phyloP scores from a whole-genome alignment of 352 stramenopile genomes.

The Phytophthora sp. region DNA sequence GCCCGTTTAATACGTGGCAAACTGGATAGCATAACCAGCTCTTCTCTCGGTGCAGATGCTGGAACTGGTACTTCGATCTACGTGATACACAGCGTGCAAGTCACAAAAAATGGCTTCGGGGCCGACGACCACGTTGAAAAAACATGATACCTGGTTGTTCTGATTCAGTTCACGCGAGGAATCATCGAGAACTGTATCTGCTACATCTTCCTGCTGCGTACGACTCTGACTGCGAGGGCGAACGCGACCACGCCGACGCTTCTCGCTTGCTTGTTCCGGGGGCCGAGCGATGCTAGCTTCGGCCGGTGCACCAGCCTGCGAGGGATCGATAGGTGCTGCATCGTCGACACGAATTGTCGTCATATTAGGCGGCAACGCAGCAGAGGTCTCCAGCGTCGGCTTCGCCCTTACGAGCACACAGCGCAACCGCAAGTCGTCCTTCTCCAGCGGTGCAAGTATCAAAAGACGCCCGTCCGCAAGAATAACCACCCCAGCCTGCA shows the following conservation, averaged over 20 bases:
- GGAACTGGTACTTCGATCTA: slow-evolving; percentile 8
- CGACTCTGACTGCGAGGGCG: slow-evolving; percentile 14
- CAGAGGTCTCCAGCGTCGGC: slow-evolving; percentile 13
- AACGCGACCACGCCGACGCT: slow-evolving; percentile 16
- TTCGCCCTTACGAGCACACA: slow-evolving; percentile 64
- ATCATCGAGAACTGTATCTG: not conserved
- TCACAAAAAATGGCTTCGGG: slow-evolving; percentile 9
- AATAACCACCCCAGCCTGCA: slow-evolving; percentile 63
- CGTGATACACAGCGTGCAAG: not conserved
- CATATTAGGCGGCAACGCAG: slow-evolving; percentile 25
- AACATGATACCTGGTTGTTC: slow-evolving; percentile 25
- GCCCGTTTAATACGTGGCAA: slow-evolving; percentile 36
- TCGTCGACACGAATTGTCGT: slow-evolving; percentile 38
- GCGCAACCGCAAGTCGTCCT: slow-evolving; percentile 46
- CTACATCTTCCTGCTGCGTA: slow-evolving; percentile 15
- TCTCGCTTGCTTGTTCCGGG: slow-evolving; percentile 9
- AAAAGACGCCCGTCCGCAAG: slow-evolving; percentile 52
- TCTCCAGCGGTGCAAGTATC: slow-evolving; percentile 56
- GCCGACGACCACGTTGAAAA: not conserved
- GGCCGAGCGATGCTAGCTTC: slow-evolving; percentile 9
- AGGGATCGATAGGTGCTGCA: slow-evolving; percentile 15
- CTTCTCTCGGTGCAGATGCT: slow-evolving; percentile 4
- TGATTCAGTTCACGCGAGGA: slow-evolving; percentile 6
- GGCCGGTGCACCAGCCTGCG: not conserved
- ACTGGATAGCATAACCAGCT: slow-evolving; percentile 22